Evolutionary conservation across 768 basidiomycete genomes (phyloP).

Genomic region (Hysterangium stoloniferum): DNA sequence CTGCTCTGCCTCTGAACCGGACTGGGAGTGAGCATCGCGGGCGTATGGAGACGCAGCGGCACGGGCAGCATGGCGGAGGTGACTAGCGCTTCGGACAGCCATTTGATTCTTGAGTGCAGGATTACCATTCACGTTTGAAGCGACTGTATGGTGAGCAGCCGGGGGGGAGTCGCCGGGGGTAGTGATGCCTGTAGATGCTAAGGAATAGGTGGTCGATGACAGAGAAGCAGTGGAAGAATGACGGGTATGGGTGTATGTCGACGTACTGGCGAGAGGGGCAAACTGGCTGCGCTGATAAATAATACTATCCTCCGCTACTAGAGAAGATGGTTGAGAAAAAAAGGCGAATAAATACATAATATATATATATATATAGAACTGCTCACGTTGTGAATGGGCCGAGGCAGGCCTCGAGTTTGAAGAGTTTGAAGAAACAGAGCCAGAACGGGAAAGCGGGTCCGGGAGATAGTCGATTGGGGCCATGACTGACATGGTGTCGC

Average conservation of each 20-base stretch:
- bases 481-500: conserved; percentile 1
- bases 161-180: conserved; percentile 58
- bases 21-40: conserved; percentile 78
- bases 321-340: conserved; percentile 38
- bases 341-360: conserved; percentile 23
- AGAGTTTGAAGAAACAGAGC: conserved; percentile 69
- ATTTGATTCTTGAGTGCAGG: conserved; percentile 66
- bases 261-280: conserved; percentile 38
- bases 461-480: conserved; percentile 20
- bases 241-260: conserved; percentile 32
- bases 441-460: conserved; percentile 58
- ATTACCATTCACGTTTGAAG: conserved; percentile 28
- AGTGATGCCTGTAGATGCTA: conserved; percentile 31
- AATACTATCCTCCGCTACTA: conserved; percentile 50
- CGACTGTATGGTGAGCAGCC: conserved; percentile 53
- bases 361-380: too few relatives aligned
- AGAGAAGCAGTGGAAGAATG: conserved; percentile 27
- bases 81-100: conserved; percentile 53
- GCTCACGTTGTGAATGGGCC: conserved; percentile 31
- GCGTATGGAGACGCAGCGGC: conserved; percentile 80
- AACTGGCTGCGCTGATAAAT: conserved; percentile 57
- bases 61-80: conserved; percentile 58
- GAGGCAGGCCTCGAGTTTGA: conserved; percentile 74
- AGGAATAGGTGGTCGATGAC: conserved; percentile 34
- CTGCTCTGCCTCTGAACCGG: conserved; percentile 56